Conservation (phyloP, 2,329 filamentous ascomycete genomes). For the Ophiocordyceps camponoti-leonardi region DNA sequence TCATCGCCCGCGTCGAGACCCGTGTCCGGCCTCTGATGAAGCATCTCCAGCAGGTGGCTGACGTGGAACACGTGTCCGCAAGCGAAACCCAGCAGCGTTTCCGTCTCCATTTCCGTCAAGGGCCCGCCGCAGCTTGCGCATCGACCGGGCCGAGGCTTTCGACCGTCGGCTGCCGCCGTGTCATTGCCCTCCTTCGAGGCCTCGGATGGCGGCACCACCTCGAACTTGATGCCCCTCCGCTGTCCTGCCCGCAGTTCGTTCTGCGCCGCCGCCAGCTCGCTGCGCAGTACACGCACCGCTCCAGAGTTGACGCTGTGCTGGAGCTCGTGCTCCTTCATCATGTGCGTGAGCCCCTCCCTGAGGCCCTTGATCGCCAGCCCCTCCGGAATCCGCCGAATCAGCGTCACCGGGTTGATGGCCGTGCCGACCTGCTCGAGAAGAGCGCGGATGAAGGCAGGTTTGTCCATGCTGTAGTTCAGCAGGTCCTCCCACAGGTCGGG, state of each 20-base stretch:
- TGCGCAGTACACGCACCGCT: constrained; percentile 69
- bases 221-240: constrained; percentile 75
- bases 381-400: constrained; percentile 81
- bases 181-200: constrained; percentile 20
- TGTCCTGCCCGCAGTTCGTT: constrained; percentile 63
- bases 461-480: constrained; percentile 93
- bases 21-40: constrained; percentile 25
- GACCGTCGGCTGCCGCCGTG: constrained; percentile 11
- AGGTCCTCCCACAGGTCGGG: constrained; percentile 90
- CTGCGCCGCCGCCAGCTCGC: constrained; percentile 77
- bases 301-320: constrained; percentile 85
- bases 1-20: constrained; percentile 28
- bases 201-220: constrained; percentile 37
- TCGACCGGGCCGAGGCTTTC: constrained; percentile 29
- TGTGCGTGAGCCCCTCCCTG: constrained; percentile 70
- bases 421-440: constrained; percentile 89
- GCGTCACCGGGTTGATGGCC: constrained; percentile 76
- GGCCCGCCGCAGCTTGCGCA: constrained; percentile 40
- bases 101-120: constrained; percentile 44
- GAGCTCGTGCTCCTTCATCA: constrained; percentile 92
- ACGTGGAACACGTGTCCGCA: constrained; percentile 74
- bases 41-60: constrained; percentile 44
- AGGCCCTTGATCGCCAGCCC: constrained; percentile 85
- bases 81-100: constrained; percentile 63
- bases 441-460: constrained; percentile 83